Conservation (phyloP, 805 yeast genomes). For the Candida coleopterorum region DNA sequence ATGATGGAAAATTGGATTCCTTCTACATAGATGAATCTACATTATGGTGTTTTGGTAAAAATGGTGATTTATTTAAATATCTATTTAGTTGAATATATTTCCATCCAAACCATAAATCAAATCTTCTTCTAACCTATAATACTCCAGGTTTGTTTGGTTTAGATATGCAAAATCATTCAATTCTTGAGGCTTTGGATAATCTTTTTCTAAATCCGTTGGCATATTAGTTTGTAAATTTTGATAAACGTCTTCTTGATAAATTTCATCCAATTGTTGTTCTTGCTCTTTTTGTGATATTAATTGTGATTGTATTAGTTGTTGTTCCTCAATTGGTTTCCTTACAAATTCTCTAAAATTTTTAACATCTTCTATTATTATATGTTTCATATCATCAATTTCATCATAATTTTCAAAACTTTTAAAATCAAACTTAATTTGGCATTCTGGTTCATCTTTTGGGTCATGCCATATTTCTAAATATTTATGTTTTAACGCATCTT, state of each 20-base stretch:
- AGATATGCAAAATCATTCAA: constrained; percentile 32
- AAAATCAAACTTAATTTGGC: constrained; percentile 79
- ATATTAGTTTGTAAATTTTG: constrained; percentile 13
- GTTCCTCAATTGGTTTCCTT: constrained; percentile 63
- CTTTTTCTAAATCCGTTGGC: constrained; percentile 5
- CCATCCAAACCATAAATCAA: constrained; percentile 44
- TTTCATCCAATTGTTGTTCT: constrained; percentile 19
- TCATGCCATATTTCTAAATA: constrained; percentile 92
- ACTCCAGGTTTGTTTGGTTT: constrained; percentile 16
- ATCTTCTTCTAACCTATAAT: constrained; percentile 39
- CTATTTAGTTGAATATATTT: constrained; percentile 10
- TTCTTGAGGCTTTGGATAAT: constrained; percentile 40
- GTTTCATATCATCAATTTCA: constrained; percentile 69
- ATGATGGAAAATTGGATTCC: constrained; percentile 33
- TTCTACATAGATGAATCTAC: constrained; percentile 22
- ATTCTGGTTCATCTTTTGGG: constrained; percentile 84
- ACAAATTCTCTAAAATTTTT: constrained; percentile 73
- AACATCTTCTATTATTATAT: constrained; percentile 79
- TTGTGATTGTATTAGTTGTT: constrained; percentile 38
- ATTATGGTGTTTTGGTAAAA: constrained; percentile 36
- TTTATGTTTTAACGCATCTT: constrained; percentile 87
- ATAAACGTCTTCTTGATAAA: constrained; percentile 15
- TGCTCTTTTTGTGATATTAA: constrained; percentile 27
- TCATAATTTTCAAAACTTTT: constrained; percentile 75
- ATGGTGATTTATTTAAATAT: constrained; percentile 37